phyloP scores from a whole-genome alignment of 345 rosid species.

The Melastoma malabathricum region DNA sequence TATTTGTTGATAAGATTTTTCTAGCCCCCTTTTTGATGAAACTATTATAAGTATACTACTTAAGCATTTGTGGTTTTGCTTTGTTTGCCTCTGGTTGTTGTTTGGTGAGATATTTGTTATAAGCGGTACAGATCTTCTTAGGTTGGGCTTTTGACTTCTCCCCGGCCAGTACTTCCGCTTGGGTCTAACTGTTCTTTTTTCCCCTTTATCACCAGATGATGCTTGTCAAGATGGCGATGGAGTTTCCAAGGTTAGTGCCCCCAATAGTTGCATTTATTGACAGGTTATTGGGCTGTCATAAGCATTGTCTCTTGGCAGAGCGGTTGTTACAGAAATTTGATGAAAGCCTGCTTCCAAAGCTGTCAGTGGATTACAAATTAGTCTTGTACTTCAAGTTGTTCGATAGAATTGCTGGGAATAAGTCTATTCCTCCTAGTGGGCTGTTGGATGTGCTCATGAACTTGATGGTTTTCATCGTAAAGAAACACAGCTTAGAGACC shows the following conservation, averaged over 20 bases:
- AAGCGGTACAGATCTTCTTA: too few relatives aligned
- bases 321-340: conserved; percentile 64
- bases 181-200: conserved; percentile 10
- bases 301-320: conserved; percentile 76
- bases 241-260: conserved; percentile 58
- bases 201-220: conserved; percentile 35
- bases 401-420: conserved; percentile 63
- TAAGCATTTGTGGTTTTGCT: too few relatives aligned
- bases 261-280: conserved; percentile 53
- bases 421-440: conserved; percentile 57
- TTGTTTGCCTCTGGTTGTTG: too few relatives aligned
- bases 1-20: background rate
- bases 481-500: conserved; percentile 49
- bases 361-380: conserved; percentile 35
- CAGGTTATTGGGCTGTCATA: conserved; percentile 57
- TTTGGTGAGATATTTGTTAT: too few relatives aligned
- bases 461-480: conserved; percentile 51
- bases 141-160: background rate
- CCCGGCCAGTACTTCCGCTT: background rate
- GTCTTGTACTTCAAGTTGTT: conserved; percentile 66
- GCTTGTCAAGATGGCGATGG: conserved; percentile 61
- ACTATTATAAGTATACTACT: background rate
- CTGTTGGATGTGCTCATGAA: conserved; percentile 53
- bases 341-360: conserved; percentile 54
- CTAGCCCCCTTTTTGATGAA: background rate